Percentiles rank a stretch among this genome's conserved stretches.
phyloP scores from a whole-genome alignment of 257 asterid species.

The Fraxinus anomala region DNA sequence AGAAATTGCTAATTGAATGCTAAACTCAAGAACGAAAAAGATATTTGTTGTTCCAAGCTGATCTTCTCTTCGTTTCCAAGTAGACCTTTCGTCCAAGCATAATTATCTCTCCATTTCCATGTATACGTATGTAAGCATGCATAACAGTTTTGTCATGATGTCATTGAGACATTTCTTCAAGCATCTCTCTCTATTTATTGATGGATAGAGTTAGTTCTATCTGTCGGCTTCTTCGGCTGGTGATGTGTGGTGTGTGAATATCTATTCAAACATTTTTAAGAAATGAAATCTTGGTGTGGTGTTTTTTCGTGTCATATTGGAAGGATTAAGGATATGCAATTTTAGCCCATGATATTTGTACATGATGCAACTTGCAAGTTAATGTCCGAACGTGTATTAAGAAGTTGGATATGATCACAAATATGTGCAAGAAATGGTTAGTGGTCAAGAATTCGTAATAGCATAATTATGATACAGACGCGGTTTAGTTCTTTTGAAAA shows the following conservation, averaged over 20 bases:
- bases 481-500: not conserved
- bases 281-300: too few relatives aligned
- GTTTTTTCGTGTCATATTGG: too few relatives aligned
- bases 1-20: constrained; percentile 19
- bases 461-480: too few relatives aligned
- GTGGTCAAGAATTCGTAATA: not conserved
- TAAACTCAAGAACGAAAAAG: constrained; percentile 20
- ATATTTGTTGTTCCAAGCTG: constrained; percentile 39
- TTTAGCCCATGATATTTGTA: not conserved
- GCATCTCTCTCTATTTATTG: constrained; percentile 1
- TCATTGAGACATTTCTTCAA: constrained; percentile 30
- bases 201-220: not conserved
- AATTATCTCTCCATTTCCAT: not conserved
- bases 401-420: not conserved
- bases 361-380: not conserved
- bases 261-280: not conserved
- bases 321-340: too few relatives aligned
- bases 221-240: not conserved
- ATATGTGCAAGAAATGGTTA: not conserved
- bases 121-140: not conserved
- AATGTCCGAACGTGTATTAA: not conserved
- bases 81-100: constrained; percentile 64
- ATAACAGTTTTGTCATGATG: not conserved
- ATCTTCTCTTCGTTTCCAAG: constrained; percentile 63
- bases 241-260: not conserved